Evolutionary conservation across 352 stramenopile species (phyloP).

Genomic region (Phytophthora syringae): DNA sequence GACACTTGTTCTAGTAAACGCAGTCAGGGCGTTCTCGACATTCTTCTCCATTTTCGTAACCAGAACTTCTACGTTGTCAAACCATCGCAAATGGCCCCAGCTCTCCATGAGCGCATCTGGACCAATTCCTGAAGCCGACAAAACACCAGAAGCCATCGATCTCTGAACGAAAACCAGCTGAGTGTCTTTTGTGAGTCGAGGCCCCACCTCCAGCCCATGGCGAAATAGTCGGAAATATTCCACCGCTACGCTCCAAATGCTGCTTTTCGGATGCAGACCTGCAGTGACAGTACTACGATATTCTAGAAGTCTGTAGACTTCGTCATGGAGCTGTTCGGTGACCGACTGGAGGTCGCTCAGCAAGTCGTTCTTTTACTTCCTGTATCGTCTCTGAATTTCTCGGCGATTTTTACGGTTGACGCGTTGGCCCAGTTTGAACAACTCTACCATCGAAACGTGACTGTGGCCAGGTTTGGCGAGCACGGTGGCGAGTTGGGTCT

Average conservation of each 20-base stretch:
- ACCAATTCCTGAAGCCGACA: background rate
- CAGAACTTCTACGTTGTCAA: background rate
- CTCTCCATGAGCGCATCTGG: background rate
- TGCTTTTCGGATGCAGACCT: background rate
- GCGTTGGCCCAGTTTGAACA: too few species aligned
- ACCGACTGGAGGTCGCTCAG: background rate
- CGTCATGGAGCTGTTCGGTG: background rate
- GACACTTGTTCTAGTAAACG: background rate
- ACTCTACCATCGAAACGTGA: background rate
- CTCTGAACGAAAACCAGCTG: background rate
- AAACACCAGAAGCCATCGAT: background rate
- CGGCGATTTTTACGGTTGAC: background rate
- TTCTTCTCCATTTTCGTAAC: background rate
- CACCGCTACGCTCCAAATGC: conserved; percentile 6
- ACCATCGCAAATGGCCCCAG: background rate
- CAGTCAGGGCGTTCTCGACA: background rate
- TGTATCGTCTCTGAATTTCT: background rate
- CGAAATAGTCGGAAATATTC: conserved; percentile 1
- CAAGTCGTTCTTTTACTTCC: background rate
- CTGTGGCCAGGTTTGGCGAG: background rate
- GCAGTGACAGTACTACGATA: background rate
- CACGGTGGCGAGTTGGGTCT: background rate
- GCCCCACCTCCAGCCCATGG: background rate
- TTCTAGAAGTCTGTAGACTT: background rate
- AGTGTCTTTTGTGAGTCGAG: background rate